These are phyloP conservation scores for Pseudocercospora vitis DNA, from an alignment of 2,329 filamentous ascomycete species.

Conservation along the genomic window DNA sequence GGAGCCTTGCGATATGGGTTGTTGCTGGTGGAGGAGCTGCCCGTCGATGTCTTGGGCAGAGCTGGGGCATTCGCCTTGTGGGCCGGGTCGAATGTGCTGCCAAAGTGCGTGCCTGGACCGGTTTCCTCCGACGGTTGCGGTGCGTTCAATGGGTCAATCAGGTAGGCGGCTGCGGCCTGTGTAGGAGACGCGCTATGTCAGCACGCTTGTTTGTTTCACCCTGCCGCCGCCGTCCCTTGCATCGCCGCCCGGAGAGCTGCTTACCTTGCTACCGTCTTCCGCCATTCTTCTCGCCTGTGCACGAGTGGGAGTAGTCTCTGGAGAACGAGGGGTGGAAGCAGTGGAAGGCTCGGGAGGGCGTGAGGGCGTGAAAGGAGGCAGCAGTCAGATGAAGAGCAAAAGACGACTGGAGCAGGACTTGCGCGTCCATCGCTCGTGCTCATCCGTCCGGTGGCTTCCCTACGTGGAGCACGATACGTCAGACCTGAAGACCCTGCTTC, in stretches of 20 bases:
- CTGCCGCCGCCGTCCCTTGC: slow-evolving; percentile 15
- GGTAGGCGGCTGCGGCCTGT: slow-evolving; percentile 61
- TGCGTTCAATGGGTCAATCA: slow-evolving; percentile 68
- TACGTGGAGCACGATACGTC: not conserved
- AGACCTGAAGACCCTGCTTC: not conserved
- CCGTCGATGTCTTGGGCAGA: slow-evolving; percentile 33
- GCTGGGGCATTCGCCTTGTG: slow-evolving; percentile 32
- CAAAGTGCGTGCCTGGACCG: slow-evolving; percentile 61
- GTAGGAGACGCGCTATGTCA: slow-evolving; percentile 17
- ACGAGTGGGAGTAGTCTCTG: too few species aligned
- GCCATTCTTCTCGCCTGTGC: not conserved
- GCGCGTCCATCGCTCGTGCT: slow-evolving; percentile 2
- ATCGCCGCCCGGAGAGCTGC: not conserved
- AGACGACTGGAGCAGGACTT: not conserved
- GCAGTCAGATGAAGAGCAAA: slow-evolving; percentile 7
- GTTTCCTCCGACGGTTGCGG: slow-evolving; percentile 68
- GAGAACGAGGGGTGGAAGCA: too few species aligned
- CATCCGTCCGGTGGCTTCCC: slow-evolving; percentile 2
- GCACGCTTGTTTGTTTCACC: slow-evolving; percentile 18
- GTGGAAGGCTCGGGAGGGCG: not conserved
- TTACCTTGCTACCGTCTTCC: slow-evolving; percentile 6
- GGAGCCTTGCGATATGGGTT: slow-evolving; percentile 45
- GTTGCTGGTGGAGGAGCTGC: slow-evolving; percentile 40
- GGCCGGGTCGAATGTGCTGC: slow-evolving; percentile 45
- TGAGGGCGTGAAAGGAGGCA: not conserved